Conservation (phyloP, 352 stramenopile species). For the Thalassiosira oceanica region DNA sequence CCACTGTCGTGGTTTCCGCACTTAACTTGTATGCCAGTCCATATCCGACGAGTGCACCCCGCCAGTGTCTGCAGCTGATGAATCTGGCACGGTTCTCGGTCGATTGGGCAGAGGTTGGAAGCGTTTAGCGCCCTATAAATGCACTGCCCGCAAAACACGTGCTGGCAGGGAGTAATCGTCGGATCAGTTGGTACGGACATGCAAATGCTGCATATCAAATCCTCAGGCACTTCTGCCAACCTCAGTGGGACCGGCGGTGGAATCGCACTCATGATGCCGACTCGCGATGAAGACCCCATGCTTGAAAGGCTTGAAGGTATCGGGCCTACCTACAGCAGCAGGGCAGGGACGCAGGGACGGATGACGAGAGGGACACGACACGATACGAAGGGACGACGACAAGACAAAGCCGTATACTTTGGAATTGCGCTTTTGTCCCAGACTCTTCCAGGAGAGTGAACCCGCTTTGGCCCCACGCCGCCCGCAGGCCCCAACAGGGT, state of each 20-base stretch:
- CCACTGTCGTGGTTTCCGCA: conserved; percentile 9
- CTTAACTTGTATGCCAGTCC: conserved; percentile 14
- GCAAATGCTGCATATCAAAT: conserved; percentile 28
- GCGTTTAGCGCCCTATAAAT: conserved; percentile 9
- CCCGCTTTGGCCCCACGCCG: too few species aligned
- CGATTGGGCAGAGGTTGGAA: conserved; percentile 3
- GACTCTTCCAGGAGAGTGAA: too few species aligned
- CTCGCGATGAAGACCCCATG: too few species aligned
- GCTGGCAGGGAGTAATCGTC: conserved; percentile 15
- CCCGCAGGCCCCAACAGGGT: too few species aligned
- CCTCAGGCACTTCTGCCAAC: conserved; percentile 8
- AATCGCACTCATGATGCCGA: too few species aligned
- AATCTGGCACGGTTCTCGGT: neutral
- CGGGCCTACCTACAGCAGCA: too few species aligned
- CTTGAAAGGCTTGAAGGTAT: too few species aligned
- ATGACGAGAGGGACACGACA: too few species aligned
- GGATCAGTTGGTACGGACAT: conserved; percentile 9
- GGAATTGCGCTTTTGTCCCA: too few species aligned
- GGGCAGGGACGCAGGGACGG: too few species aligned
- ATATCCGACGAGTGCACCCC: conserved; percentile 2
- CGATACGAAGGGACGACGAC: too few species aligned
- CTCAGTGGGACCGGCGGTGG: conserved; percentile 5
- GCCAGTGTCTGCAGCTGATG: neutral
- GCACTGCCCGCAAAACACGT: conserved; percentile 22
- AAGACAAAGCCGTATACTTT: too few species aligned